phyloP scores from a whole-genome alignment of 2,329 filamentous ascomycete genomes.

The Gaeumannomyces sp. region DNA sequence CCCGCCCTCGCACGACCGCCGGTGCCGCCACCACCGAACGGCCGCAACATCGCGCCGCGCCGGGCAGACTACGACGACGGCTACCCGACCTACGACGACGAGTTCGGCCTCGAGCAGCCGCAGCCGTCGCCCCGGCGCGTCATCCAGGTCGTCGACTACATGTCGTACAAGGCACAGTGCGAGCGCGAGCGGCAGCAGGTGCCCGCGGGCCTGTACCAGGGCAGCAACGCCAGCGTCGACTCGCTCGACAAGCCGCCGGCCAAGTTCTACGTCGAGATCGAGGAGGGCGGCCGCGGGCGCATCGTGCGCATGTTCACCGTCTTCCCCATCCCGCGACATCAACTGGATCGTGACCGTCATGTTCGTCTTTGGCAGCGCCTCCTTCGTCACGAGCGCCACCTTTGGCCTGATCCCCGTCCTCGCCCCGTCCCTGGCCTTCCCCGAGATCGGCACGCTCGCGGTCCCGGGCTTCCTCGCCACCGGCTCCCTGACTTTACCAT shows the following conservation, averaged over 20 bases:
- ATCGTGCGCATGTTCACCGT: constrained; percentile 15
- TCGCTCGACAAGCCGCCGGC: constrained; percentile 8
- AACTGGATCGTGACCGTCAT: constrained; percentile 17
- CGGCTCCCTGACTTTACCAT: not conserved
- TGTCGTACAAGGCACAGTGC: constrained; percentile 2
- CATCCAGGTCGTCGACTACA: constrained; percentile 9
- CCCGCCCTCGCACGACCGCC: not conserved
- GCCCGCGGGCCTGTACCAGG: not conserved
- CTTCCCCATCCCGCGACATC: constrained; percentile 14
- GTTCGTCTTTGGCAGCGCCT: constrained; percentile 17
- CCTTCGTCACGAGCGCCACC: constrained; percentile 12
- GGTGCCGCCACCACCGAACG: not conserved
- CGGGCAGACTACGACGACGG: not conserved
- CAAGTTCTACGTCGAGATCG: constrained; percentile 2
- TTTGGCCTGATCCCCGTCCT: constrained; percentile 10
- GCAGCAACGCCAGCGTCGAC: not conserved
- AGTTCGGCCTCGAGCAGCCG: not conserved
- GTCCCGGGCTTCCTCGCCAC: not conserved
- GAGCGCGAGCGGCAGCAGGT: constrained; percentile 3
- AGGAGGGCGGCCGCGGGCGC: constrained; percentile 3
- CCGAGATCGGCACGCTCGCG: constrained; percentile 6
- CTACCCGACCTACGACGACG: not conserved
- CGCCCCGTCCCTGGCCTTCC: constrained; percentile 6
- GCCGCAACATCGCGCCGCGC: not conserved
- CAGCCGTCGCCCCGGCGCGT: not conserved